A percentile compares a stretch with the other conserved stretches of the same genome.
phyloP scores from a whole-genome alignment of 768 basidiomycete species.

The Gelatoporia subvermispora region DNA sequence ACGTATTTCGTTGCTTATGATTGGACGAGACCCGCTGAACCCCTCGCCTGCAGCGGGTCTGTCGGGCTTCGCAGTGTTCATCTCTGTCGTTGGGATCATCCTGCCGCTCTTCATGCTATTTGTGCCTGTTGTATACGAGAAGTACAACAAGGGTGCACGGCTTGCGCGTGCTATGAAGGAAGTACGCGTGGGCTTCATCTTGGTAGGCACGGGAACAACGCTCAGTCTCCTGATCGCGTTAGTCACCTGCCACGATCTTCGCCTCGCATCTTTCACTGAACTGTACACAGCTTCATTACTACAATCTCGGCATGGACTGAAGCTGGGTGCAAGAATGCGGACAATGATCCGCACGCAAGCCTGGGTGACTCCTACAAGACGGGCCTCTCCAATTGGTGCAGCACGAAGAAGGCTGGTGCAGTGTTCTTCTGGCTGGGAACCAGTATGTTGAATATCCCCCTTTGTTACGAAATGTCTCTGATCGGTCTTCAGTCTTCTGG shows the following conservation, averaged over 20 bases:
- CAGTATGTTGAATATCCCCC: constrained; percentile 36
- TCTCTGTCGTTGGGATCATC: constrained; percentile 67
- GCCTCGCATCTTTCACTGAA: no score
- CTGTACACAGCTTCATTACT: constrained; percentile 51
- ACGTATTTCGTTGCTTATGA: constrained; percentile 29
- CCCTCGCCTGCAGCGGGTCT: constrained; percentile 63
- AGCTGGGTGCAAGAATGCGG: constrained; percentile 81
- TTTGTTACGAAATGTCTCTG: neutral
- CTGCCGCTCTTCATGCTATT: constrained; percentile 69
- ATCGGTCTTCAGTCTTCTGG: constrained; percentile 64
- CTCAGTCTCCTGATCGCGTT: constrained; percentile 75
- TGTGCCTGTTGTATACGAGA: constrained; percentile 78
- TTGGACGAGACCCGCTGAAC: neutral
- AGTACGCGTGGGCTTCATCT: constrained; percentile 78
- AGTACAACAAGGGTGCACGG: constrained; percentile 74
- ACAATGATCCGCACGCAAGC: constrained; percentile 74
- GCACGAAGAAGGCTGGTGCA: constrained; percentile 85
- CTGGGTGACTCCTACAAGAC: constrained; percentile 59
- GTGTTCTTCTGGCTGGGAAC: constrained; percentile 89
- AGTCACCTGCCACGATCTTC: constrained; percentile 29
- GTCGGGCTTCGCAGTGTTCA: constrained; percentile 79
- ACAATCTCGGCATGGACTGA: constrained; percentile 87
- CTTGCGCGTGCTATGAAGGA: constrained; percentile 80
- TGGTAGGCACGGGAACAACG: constrained; percentile 64
- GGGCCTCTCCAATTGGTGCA: constrained; percentile 79